Evolutionary conservation across 805 yeast species (phyloP).

Genomic region (Suhomyces pyralidae): DNA sequence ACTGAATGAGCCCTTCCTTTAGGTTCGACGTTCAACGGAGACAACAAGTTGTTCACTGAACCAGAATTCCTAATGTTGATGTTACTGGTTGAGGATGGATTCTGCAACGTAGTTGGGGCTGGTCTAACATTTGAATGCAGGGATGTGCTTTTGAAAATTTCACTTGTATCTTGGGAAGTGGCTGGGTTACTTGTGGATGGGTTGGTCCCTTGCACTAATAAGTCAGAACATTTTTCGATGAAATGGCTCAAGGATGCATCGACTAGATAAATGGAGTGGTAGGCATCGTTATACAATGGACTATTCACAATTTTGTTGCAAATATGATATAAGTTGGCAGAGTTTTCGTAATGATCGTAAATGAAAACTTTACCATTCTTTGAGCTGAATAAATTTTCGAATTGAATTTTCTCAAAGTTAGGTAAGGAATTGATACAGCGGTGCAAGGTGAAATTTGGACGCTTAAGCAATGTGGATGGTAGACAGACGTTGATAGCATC

Average conservation of each 20-base stretch:
- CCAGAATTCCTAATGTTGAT: background rate
- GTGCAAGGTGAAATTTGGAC: constrained; percentile 65
- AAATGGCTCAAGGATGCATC: constrained; percentile 42
- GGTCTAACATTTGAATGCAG: constrained; percentile 1
- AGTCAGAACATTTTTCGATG: constrained; percentile 15
- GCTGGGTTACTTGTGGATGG: constrained; percentile 1
- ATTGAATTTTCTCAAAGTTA: constrained; percentile 43
- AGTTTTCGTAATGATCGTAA: constrained; percentile 46
- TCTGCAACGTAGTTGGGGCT: constrained; percentile 3
- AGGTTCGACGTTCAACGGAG: constrained; percentile 7
- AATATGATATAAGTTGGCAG: constrained; percentile 44
- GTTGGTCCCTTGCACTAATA: constrained; percentile 19
- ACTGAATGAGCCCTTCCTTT: constrained; percentile 16
- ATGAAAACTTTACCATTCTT: constrained; percentile 18
- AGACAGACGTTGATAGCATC: constrained; percentile 74
- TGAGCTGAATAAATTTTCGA: constrained; percentile 33
- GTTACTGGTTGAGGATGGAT: constrained; percentile 1
- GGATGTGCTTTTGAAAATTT: background rate
- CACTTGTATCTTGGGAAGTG: background rate
- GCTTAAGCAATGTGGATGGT: constrained; percentile 83
- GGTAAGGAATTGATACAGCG: constrained; percentile 64
- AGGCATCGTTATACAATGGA: constrained; percentile 9
- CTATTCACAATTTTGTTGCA: constrained; percentile 46
- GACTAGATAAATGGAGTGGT: constrained; percentile 41
- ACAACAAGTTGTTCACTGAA: constrained; percentile 7